Evolutionary conservation across 352 stramenopile genomes (phyloP), one percentile per base, ranked within the genome.

Genomic region (Pythium phragmiticola): DNA sequence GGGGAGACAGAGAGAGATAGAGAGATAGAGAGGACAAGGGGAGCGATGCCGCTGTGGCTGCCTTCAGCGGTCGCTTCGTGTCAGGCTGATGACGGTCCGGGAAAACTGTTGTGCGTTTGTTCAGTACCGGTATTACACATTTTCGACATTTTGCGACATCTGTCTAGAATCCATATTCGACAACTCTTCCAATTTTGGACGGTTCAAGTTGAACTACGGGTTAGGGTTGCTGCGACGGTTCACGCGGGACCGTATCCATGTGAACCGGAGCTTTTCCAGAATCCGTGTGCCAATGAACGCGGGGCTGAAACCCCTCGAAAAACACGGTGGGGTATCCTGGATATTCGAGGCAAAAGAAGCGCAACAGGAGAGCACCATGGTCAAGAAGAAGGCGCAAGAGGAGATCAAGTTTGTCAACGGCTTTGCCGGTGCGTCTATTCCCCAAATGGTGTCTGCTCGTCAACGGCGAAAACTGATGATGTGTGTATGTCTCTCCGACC

Each of bases 381-480:
- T 57, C 16, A 69, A 69, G 63, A 69, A 69, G 63, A 60, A 60
- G 47, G 63, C 47, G n/a, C 55, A 56, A 13, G 48, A 57, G 26
- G 56, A 69, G 26, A 70, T 65, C 57, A 65, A 65, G 63, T 59
- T 65, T 45, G 50, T 58, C 16, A 70, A 70, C 57, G 57, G 46
- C 43, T 70, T 70, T 58, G 63, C 56, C 50, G 63, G 63, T 70
- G 36, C 49, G 63, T 65, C 7, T 6, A 46, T 26, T 30, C 7
- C 17, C 11, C 7, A 11, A 6, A 33, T 12, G 6, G 33, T 7
- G 12, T 9, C 13, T 46, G 6, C 5, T 7, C 9, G 1, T n/a
- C 2, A 21, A 21, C 17, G 14, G 16, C 43, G 9, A n/a, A 11
- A 26, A 4, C 19, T 50, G 17, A 50, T 13, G 21, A 39, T 8